Evolutionary conservation across 805 yeast species (phyloP).

Genomic region (Schwanniomyces polymorphus): DNA sequence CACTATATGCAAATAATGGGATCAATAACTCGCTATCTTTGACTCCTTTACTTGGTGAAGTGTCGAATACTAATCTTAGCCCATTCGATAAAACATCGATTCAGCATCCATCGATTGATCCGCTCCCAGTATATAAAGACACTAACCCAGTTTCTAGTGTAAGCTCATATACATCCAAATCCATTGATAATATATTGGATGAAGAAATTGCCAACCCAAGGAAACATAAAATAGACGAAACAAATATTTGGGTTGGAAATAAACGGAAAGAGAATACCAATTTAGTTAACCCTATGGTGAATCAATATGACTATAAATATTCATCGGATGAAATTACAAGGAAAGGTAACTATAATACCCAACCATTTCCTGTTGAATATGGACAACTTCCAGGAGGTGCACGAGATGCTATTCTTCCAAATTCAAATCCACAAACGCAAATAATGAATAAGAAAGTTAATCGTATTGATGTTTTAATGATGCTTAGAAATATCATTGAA

Average conservation of each 20-base stretch:
- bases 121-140: neutral
- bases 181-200: neutral
- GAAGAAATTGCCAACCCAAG: neutral
- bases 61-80: neutral
- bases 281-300: neutral
- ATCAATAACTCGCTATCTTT: neutral
- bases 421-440: neutral
- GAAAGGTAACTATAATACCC: neutral
- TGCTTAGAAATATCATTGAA: conserved; percentile 17
- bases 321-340: neutral
- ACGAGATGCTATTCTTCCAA: neutral
- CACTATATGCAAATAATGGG: neutral
- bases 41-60: neutral
- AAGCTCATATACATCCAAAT: neutral
- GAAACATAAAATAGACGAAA: neutral
- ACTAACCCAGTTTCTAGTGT: neutral
- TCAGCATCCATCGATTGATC: neutral
- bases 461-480: conserved; percentile 11
- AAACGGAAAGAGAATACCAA: neutral
- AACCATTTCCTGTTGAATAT: conserved; percentile 40
- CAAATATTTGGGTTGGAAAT: neutral
- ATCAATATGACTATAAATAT: neutral
- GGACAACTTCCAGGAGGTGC: conserved; percentile 26
- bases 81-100: neutral
- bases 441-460: conserved; percentile 4